Conservation (phyloP, 2,329 filamentous ascomycete species). For the Apiospora kogelbergensis region DNA sequence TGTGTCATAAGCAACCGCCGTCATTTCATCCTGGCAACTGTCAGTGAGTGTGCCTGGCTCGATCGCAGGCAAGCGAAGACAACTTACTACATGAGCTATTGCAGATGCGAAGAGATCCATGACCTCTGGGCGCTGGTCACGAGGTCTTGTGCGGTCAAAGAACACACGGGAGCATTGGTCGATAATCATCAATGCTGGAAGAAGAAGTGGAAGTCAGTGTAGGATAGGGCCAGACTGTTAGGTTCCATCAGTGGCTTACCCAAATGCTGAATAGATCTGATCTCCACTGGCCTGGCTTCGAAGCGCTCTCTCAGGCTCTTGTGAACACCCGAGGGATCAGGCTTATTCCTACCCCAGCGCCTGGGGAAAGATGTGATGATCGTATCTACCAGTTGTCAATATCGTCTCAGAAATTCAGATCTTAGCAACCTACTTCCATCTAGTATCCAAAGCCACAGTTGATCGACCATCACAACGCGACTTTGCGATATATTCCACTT, state of each 20-base stretch:
- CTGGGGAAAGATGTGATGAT: conserved; percentile 42
- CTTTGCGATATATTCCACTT: conserved; percentile 27
- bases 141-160: conserved; percentile 33
- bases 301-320: conserved; percentile 63
- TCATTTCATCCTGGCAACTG: conserved; percentile 53
- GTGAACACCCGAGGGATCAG: conserved; percentile 61
- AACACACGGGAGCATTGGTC: conserved; percentile 37
- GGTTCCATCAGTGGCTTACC: not conserved
- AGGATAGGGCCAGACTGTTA: too few relatives aligned
- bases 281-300: conserved; percentile 27
- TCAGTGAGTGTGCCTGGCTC: not conserved
- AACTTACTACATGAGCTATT: conserved; percentile 27
- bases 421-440: conserved; percentile 53
- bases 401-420: conserved; percentile 59
- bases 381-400: conserved; percentile 65
- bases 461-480: conserved; percentile 61
- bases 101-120: conserved; percentile 32
- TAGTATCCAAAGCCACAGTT: conserved; percentile 62
- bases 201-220: not conserved
- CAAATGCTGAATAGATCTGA: conserved; percentile 29
- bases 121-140: conserved; percentile 29
- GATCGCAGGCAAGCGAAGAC: not conserved
- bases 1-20: conserved; percentile 61
- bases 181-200: conserved; percentile 33
- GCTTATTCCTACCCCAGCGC: conserved; percentile 47